These are phyloP conservation scores for Quercus dentata DNA, from an alignment of 306 rosid species.

Conservation along the genomic window DNA sequence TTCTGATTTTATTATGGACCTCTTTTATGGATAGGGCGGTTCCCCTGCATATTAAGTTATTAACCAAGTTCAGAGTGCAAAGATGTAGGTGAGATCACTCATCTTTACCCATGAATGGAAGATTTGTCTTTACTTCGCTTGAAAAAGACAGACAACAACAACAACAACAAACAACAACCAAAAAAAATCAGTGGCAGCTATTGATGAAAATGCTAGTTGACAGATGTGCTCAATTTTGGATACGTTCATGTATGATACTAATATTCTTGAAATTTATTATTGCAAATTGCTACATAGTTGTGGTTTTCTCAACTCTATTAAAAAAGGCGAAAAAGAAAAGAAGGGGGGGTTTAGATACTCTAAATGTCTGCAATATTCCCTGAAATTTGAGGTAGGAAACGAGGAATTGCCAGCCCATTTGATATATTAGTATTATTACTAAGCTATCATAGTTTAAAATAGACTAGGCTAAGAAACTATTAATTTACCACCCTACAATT, in stretches of 20 bases:
- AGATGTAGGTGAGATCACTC: background rate
- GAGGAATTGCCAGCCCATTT: background rate
- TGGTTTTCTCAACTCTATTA: background rate
- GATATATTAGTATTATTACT: background rate
- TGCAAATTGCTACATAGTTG: background rate
- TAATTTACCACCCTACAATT: conserved; percentile 44
- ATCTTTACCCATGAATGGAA: background rate
- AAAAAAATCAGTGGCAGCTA: background rate
- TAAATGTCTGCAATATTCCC: background rate
- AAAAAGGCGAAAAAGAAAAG: no score
- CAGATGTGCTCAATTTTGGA: background rate
- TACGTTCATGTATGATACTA: background rate
- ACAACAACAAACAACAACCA: background rate
- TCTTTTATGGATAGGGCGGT: background rate
- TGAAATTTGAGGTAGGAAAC: background rate
- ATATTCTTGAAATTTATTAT: conserved; percentile 12
- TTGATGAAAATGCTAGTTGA: background rate
- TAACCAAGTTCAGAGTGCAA: background rate
- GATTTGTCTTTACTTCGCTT: background rate
- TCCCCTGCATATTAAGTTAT: background rate
- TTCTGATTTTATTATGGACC: background rate
- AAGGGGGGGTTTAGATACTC: no score
- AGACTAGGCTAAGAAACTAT: conserved; percentile 16
- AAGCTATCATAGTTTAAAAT: conserved; percentile 5
- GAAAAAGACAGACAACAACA: background rate